Conservation (phyloP, 1,139 yeast species). For the Suzukiozyma palmioleophila region DNA sequence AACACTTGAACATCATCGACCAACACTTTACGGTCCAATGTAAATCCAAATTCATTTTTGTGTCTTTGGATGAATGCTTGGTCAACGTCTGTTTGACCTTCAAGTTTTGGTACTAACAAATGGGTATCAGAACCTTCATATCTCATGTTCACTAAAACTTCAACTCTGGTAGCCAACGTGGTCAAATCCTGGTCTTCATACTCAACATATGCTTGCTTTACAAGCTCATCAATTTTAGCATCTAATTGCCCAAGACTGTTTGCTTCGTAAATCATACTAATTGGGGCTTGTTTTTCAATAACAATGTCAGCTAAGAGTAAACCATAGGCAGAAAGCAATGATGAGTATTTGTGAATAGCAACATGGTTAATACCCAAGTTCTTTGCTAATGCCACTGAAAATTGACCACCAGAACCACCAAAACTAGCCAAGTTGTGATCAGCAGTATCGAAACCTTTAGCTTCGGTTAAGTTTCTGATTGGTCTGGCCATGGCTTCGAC, state of each 20-base stretch:
- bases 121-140: constrained; percentile 88
- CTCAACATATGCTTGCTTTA: constrained; percentile 26
- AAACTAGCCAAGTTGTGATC: constrained; percentile 43
- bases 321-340: constrained; percentile 43
- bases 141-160: constrained; percentile 69
- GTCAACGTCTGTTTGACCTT: constrained; percentile 21
- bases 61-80: constrained; percentile 29
- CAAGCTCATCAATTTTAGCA: constrained; percentile 20
- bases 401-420: constrained; percentile 49
- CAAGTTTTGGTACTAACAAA: constrained; percentile 50
- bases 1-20: constrained; percentile 79
- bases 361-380: constrained; percentile 36
- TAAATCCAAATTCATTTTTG: constrained; percentile 37
- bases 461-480: constrained; percentile 41
- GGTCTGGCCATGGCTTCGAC: constrained; percentile 47
- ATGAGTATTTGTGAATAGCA: constrained; percentile 42
- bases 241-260: constrained; percentile 19
- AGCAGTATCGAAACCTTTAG: constrained; percentile 36
- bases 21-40: constrained; percentile 46
- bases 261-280: constrained; percentile 24
- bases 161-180: constrained; percentile 32
- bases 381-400: constrained; percentile 35
- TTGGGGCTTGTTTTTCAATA: constrained; percentile 64
- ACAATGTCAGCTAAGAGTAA: constrained; percentile 44
- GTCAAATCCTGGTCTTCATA: constrained; percentile 28